Evolutionary conservation across 768 basidiomycete genomes (phyloP).

Genomic region (Clitopilus passeckerianus): DNA sequence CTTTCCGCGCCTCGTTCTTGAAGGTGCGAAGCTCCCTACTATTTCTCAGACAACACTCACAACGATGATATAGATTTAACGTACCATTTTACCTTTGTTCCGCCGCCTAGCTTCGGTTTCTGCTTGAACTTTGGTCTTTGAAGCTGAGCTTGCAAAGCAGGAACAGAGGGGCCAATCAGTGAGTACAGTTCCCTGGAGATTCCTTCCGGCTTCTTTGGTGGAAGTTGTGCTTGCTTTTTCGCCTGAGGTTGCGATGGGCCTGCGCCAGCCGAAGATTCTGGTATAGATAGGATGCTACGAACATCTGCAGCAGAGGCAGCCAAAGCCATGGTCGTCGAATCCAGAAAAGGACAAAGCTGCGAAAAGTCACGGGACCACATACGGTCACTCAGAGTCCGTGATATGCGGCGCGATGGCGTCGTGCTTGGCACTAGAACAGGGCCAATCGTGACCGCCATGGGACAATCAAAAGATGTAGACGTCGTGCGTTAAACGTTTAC

Average conservation of each 20-base stretch:
- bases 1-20: slow-evolving; percentile 64
- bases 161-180: slow-evolving; percentile 91
- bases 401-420: not conserved
- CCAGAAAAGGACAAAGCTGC: not conserved
- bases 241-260: not conserved
- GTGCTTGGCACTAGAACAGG: not conserved
- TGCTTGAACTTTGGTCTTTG: slow-evolving; percentile 59
- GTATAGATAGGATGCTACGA: slow-evolving; percentile 75
- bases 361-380: slow-evolving; percentile 9
- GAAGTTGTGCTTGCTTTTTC: slow-evolving; percentile 36
- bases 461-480: not conserved
- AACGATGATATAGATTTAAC: not conserved
- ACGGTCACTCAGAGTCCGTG: no score
- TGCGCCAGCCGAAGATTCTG: slow-evolving; percentile 27
- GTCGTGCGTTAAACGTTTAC: not conserved
- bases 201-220: slow-evolving; percentile 74
- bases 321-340: slow-evolving; percentile 53
- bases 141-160: slow-evolving; percentile 75
- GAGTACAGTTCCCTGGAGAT: slow-evolving; percentile 91
- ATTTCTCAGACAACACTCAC: not conserved
- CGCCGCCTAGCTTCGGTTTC: slow-evolving; percentile 56
- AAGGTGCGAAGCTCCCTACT: slow-evolving; percentile 76
- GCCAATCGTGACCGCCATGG: not conserved
- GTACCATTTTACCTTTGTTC: slow-evolving; percentile 70
- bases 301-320: slow-evolving; percentile 75